Evolutionary conservation across 2,329 filamentous ascomycete species (phyloP), one percentile per base, ranked within the genome.

Genomic region (Paecilomyces formosus): DNA sequence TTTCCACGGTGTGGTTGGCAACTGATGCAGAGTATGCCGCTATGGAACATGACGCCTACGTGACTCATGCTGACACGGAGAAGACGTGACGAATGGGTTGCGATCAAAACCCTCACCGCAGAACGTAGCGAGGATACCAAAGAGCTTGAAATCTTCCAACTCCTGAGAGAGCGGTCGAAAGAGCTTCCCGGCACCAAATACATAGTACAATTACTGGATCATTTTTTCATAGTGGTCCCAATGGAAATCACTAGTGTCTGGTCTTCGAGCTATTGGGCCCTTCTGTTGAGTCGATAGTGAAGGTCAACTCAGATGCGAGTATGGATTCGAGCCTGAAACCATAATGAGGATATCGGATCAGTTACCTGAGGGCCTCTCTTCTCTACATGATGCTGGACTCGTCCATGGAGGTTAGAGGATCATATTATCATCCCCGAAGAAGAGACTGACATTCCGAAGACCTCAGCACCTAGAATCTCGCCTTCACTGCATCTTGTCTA

Each of bases 1-100:
- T 66, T 62, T 76, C 76, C 6, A 81, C 76, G 7, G 74, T 80
- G 53, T 81, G 76, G 79, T 72, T 80, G 35, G 77, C 74, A 49
- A 64, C 65, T 4, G 70, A 76, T 62, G 61, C 58, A 39, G 54
- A 64, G 70, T 72, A 26, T 62, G 64, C 62, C 54, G 57, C 54
- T 13, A 15, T 39, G 24, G 24, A 6, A 39, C n/a, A 39, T 58
- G 26, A 3, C 52, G 13, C n/a, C 21, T 18, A 49, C 28, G 11
- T 39, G n/a, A n/a, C 24, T 18, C 2, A 22, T 51, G 22, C n/a
- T 21, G 49, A 51, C 21, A 22, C 22, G 50, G 1, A 3, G 22
- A 51, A 66, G 65, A 12, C 60, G 49, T 18, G 56, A 64, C 30
- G 53, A 62, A 64, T 68, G 61, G 65, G 69, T 74, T 45, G 63